Conservation (phyloP, 129 eudicot species). For the Centella asiatica region DNA sequence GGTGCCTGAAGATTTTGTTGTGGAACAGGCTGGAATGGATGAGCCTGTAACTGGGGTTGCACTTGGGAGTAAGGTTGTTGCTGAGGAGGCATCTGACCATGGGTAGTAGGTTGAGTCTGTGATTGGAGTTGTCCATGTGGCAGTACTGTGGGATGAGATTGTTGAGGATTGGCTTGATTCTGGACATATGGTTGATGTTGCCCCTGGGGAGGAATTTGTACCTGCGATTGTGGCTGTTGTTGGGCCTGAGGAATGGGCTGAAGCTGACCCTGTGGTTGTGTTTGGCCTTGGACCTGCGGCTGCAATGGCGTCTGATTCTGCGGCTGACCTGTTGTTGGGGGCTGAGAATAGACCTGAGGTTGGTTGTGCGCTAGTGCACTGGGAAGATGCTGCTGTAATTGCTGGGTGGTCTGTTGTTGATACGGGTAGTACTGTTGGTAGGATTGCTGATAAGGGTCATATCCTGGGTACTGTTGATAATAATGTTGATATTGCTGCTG, state of each 20-base stretch:
- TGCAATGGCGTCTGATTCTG: background rate
- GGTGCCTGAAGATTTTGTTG: slow-evolving; percentile 56
- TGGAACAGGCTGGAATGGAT: slow-evolving; percentile 34
- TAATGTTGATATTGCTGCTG: slow-evolving; percentile 68
- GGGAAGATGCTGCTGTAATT: slow-evolving; percentile 2
- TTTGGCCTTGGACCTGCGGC: slow-evolving; percentile 14
- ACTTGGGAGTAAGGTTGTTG: slow-evolving; percentile 38
- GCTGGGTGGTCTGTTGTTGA: slow-evolving; percentile 53
- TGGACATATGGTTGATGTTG: slow-evolving; percentile 17
- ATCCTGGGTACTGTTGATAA: slow-evolving; percentile 74
- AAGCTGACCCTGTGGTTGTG: slow-evolving; percentile 7
- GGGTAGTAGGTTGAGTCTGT: slow-evolving; percentile 38
- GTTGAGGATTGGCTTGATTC: slow-evolving; percentile 25
- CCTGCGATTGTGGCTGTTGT: slow-evolving; percentile 13
- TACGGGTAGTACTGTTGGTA: slow-evolving; percentile 71
- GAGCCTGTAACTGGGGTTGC: slow-evolving; percentile 34
- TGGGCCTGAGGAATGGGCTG: slow-evolving; percentile 19
- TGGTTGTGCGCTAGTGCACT: slow-evolving; percentile 16
- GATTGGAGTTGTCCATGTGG: slow-evolving; percentile 31
- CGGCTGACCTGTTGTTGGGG: slow-evolving; percentile 19
- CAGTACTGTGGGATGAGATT: slow-evolving; percentile 30
- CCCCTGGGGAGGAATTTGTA: background rate
- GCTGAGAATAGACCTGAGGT: slow-evolving; percentile 25
- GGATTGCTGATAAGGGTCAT: slow-evolving; percentile 75
- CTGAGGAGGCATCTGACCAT: slow-evolving; percentile 27